Evolutionary conservation across 768 basidiomycete genomes (phyloP).

Genomic region (Mycena maculata): DNA sequence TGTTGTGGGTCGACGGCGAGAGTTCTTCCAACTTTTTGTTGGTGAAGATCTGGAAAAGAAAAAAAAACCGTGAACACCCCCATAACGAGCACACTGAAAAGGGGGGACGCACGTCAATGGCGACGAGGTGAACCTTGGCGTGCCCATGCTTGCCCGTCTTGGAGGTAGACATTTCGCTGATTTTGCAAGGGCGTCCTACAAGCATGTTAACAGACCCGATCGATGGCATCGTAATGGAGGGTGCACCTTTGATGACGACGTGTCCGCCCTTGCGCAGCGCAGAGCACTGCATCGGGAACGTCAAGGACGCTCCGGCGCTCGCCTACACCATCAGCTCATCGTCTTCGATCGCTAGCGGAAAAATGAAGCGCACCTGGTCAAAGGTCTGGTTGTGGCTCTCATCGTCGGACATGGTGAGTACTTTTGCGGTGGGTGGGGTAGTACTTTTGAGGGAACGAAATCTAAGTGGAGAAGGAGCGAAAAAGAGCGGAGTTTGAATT

Average conservation of each 20-base stretch:
- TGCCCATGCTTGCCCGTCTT: constrained; percentile 99
- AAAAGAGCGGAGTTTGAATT: too few species aligned
- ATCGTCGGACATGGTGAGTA: constrained; percentile 91
- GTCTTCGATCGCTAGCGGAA: too few species aligned
- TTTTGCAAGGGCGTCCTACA: constrained; percentile 93
- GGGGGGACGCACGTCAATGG: constrained; percentile 83
- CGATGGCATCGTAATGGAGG: constrained; percentile 1
- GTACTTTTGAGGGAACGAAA: too few species aligned
- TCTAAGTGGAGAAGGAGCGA: too few species aligned
- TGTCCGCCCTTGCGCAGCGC: constrained; percentile 93
- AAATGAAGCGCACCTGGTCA: constrained; percentile 77
- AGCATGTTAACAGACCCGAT: constrained; percentile 23
- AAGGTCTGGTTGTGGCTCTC: constrained; percentile 88
- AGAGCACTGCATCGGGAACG: constrained; percentile 95
- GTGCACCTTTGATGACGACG: constrained; percentile 92
- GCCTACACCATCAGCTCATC: too few species aligned
- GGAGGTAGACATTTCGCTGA: constrained; percentile 99
- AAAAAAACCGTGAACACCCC: constrained; percentile 9
- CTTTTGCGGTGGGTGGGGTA: too few species aligned
- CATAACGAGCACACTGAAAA: background rate
- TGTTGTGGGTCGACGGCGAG: constrained; percentile 82
- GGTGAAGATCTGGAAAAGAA: constrained; percentile 99
- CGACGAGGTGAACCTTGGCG: constrained; percentile 98
- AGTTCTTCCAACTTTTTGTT: constrained; percentile 97
- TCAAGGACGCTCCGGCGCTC: constrained; percentile 76